Evolutionary conservation across 192 early-diverging fungal genomes (phyloP).

Genomic region (Geosiphon pyriformis): DNA sequence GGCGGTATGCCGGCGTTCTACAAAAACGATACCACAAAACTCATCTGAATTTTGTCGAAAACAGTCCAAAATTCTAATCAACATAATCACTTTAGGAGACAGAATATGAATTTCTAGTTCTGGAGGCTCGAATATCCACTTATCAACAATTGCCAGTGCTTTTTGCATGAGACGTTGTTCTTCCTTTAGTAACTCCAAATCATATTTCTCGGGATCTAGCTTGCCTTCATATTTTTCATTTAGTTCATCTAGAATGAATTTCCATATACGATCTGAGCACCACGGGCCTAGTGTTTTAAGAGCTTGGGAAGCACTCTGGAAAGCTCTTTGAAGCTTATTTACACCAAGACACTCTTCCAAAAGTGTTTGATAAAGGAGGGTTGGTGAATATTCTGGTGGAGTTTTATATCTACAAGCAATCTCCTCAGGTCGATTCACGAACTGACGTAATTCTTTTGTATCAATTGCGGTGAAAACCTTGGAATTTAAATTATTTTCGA

Average conservation of each 20-base stretch:
- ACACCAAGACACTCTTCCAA: constrained; percentile 30
- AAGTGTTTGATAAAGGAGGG: constrained; percentile 38
- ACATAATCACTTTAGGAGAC: constrained; percentile 64
- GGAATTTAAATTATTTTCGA: constrained; percentile 52
- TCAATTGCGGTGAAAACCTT: constrained; percentile 53
- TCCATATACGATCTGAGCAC: constrained; percentile 70
- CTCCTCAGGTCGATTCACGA: constrained; percentile 42
- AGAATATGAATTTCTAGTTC: constrained; percentile 29
- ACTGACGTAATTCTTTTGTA: constrained; percentile 23
- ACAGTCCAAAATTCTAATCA: constrained; percentile 58
- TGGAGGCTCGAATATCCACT: constrained; percentile 29
- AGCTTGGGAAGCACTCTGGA: constrained; percentile 36
- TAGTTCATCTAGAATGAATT: constrained; percentile 40
- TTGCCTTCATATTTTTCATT: constrained; percentile 29
- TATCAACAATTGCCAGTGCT: constrained; percentile 23
- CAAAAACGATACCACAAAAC: constrained; percentile 90
- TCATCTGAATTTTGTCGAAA: constrained; percentile 39
- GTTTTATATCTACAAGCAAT: constrained; percentile 44
- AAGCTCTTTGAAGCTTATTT: constrained; percentile 37
- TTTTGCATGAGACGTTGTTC: constrained; percentile 19
- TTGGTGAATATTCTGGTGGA: constrained; percentile 38
- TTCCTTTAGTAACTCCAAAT: constrained; percentile 18
- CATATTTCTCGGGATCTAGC: constrained; percentile 5
- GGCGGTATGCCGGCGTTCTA: constrained; percentile 66
- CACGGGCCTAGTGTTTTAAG: constrained; percentile 68